Conservation (phyloP, 192 early-diverging fungal species). For the Entomortierella chlamydospora region DNA sequence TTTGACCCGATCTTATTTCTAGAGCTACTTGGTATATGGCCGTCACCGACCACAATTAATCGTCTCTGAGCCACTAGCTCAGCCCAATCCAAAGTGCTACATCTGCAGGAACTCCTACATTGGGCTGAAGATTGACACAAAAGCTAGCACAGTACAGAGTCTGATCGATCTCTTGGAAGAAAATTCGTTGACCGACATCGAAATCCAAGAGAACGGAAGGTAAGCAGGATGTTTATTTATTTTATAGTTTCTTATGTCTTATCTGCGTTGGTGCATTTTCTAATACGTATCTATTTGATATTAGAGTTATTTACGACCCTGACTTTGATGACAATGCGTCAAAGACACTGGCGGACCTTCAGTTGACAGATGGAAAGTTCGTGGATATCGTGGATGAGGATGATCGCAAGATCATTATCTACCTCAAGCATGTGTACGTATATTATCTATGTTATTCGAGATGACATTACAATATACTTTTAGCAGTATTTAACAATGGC, state of each 20-base stretch:
- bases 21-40: constrained; percentile 73
- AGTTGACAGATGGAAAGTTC: constrained; percentile 67
- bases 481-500: background rate
- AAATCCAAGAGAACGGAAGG: constrained; percentile 68
- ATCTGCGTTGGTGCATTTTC: too few relatives aligned
- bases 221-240: constrained; percentile 39
- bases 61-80: constrained; percentile 69
- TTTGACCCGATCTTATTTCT: background rate
- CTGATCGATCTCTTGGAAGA: constrained; percentile 67
- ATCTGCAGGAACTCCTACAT: constrained; percentile 79
- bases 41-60: constrained; percentile 69
- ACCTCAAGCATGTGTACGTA: constrained; percentile 45
- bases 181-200: constrained; percentile 68
- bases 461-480: background rate
- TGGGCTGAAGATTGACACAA: constrained; percentile 67
- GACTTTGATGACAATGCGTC: constrained; percentile 89
- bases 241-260: background rate
- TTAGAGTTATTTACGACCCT: constrained; percentile 85
- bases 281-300: background rate
- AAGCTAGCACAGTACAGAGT: constrained; percentile 72
- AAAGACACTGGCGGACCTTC: constrained; percentile 67
- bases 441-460: background rate
- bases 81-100: constrained; percentile 81
- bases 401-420: constrained; percentile 49
- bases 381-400: constrained; percentile 73